These are phyloP conservation scores for Mortierella alpina DNA, from an alignment of 192 early-diverging fungal species.

Conservation along the genomic window DNA sequence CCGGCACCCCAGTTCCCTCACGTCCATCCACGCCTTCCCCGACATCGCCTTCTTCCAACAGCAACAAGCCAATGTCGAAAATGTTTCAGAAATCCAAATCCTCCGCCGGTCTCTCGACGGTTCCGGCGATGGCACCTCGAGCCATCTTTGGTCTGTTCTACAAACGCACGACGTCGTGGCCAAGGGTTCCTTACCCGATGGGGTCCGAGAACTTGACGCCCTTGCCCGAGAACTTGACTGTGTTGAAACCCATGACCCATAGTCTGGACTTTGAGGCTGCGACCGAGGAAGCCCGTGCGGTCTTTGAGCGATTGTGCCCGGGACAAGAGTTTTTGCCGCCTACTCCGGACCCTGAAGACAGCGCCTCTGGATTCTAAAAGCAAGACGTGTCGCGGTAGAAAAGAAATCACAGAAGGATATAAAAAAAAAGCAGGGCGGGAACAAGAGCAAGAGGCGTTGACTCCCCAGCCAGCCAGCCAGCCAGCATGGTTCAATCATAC, in stretches of 20 bases:
- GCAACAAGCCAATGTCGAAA: slow-evolving; percentile 25
- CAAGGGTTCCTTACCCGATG: slow-evolving; percentile 26
- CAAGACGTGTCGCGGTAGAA: neutral
- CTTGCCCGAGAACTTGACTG: slow-evolving; percentile 58
- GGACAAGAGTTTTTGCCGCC: slow-evolving; percentile 62
- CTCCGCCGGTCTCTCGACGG: slow-evolving; percentile 1
- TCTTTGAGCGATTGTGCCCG: slow-evolving; percentile 53
- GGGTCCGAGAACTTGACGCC: slow-evolving; percentile 41
- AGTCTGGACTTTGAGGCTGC: slow-evolving; percentile 61
- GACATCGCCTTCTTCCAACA: slow-evolving; percentile 1
- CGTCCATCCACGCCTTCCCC: slow-evolving; percentile 35
- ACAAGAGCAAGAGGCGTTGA: neutral
- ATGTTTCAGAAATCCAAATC: slow-evolving; percentile 41
- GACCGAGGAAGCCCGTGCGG: slow-evolving; percentile 53
- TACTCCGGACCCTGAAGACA: slow-evolving; percentile 54
- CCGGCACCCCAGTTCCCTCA: slow-evolving; percentile 26
- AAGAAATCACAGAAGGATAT: neutral
- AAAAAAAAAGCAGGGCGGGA: neutral
- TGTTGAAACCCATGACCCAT: slow-evolving; percentile 56
- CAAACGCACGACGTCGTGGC: slow-evolving; percentile 50
- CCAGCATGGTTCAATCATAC: neutral
- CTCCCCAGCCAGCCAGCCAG: neutral
- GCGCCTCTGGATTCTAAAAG: slow-evolving; percentile 17
- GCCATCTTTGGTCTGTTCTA: slow-evolving; percentile 60
- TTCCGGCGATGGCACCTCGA: slow-evolving; percentile 17